Evolutionary conservation across 2,329 filamentous ascomycete species (phyloP).

Genomic region (Botrytis galanthina): DNA sequence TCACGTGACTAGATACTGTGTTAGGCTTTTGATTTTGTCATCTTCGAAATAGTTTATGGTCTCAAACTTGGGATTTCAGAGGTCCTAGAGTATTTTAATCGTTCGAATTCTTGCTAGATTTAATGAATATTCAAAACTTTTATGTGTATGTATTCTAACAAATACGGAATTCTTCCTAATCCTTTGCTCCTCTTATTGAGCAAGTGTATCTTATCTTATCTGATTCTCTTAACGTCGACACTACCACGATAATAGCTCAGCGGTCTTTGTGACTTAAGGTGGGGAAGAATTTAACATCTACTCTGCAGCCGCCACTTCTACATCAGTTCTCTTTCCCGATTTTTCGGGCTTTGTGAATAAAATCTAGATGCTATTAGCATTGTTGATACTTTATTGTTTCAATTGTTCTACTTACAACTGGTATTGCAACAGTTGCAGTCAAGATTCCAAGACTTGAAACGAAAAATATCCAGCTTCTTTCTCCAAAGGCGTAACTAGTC

Average conservation of each 20-base stretch:
- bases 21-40: background rate
- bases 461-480: conserved; percentile 20
- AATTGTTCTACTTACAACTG: conserved; percentile 1
- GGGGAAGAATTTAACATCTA: background rate
- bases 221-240: background rate
- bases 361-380: background rate
- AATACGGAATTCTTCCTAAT: background rate
- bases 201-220: background rate
- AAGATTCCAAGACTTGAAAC: conserved; percentile 23
- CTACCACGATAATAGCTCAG: background rate
- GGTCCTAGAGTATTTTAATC: background rate
- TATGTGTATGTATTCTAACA: background rate
- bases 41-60: too few relatives aligned
- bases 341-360: conserved; percentile 3
- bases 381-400: background rate
- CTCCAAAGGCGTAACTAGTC: conserved; percentile 20
- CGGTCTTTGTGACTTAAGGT: background rate
- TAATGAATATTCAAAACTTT: background rate
- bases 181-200: background rate
- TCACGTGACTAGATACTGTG: background rate
- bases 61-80: background rate
- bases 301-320: background rate
- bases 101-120: background rate
- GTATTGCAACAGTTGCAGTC: conserved; percentile 18
- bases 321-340: background rate